A percentile compares a stretch with the other conserved stretches of the same genome.
Conservation (phyloP, 1,284 basidiomycete species). For the Sporisorium reilianum region DNA sequence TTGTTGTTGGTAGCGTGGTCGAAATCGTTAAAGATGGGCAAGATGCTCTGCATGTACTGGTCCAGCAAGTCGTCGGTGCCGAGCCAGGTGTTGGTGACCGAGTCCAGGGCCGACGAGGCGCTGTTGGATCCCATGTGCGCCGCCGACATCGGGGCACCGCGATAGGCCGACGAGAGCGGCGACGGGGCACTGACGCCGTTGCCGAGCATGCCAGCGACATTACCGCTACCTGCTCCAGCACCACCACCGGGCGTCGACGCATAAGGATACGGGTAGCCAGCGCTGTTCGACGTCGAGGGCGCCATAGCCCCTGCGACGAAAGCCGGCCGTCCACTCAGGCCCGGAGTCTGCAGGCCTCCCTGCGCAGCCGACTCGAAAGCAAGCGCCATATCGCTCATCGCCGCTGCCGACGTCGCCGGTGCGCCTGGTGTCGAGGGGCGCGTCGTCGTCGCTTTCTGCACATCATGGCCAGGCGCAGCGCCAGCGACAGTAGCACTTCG, state of each 20-base stretch:
- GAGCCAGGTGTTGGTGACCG: slow-evolving; percentile 42
- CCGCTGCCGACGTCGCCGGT: slow-evolving; percentile 8
- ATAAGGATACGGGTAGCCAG: slow-evolving; percentile 12
- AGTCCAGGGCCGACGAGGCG: slow-evolving; percentile 20
- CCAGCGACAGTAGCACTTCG: background rate
- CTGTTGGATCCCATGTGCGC: slow-evolving; percentile 8
- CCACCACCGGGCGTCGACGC: slow-evolving; percentile 11
- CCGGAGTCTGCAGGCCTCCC: slow-evolving; percentile 32
- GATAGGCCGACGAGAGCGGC: slow-evolving; percentile 30
- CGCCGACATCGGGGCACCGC: slow-evolving; percentile 2
- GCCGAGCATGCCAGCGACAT: slow-evolving; percentile 18
- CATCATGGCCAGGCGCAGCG: slow-evolving; percentile 16
- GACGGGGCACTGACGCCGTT: slow-evolving; percentile 13
- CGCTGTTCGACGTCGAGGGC: slow-evolving; percentile 9
- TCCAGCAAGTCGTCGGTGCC: slow-evolving; percentile 49
- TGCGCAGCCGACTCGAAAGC: slow-evolving; percentile 44
- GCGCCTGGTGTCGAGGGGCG: slow-evolving; percentile 9
- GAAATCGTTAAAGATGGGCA: slow-evolving; percentile 53
- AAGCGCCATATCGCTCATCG: slow-evolving; percentile 48
- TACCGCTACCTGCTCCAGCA: background rate
- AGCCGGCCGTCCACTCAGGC: slow-evolving; percentile 16
- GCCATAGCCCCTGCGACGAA: slow-evolving; percentile 15
- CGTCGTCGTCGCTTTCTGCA: slow-evolving; percentile 1
- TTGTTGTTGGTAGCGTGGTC: slow-evolving; percentile 46
- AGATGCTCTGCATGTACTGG: slow-evolving; percentile 51